Conservation (phyloP, 345 rosid species). For the Populus nigra region DNA sequence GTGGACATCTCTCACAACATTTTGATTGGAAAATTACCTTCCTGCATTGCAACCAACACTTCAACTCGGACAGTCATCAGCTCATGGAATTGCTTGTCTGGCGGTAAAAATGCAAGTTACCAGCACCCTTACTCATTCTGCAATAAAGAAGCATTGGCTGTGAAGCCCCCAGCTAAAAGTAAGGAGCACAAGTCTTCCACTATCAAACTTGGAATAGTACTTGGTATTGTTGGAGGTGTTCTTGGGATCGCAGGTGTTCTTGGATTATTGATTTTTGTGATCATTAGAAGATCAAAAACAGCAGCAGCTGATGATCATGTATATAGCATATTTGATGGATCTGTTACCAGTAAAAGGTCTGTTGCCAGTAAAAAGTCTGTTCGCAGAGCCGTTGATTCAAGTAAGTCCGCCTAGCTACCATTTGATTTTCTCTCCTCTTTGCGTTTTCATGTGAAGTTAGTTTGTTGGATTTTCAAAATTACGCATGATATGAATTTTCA, state of each 20-base stretch:
- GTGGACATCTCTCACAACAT: constrained; percentile 71
- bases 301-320: constrained; percentile 18
- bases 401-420: constrained; percentile 38
- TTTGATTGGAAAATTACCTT: constrained; percentile 64
- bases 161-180: constrained; percentile 45
- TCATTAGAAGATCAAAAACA: constrained; percentile 45
- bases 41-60: constrained; percentile 46
- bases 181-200: constrained; percentile 27
- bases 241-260: constrained; percentile 38
- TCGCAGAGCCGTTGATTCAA: constrained; percentile 52
- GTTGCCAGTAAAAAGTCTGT: constrained; percentile 48
- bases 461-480: not conserved
- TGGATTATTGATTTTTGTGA: constrained; percentile 42
- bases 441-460: no score
- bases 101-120: constrained; percentile 33
- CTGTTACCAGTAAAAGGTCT: constrained; percentile 6
- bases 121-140: constrained; percentile 77
- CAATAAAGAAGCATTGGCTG: constrained; percentile 73
- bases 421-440: no score
- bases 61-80: constrained; percentile 53
- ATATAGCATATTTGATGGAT: constrained; percentile 29
- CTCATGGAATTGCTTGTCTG: constrained; percentile 78
- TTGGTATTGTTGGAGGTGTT: constrained; percentile 59
- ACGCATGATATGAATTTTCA: constrained; percentile 12
- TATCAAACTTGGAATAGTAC: constrained; percentile 45